Base-by-base conservation (phyloP, 2,329 filamentous ascomycete genomes). In the Trichoderma sp. region DNA sequence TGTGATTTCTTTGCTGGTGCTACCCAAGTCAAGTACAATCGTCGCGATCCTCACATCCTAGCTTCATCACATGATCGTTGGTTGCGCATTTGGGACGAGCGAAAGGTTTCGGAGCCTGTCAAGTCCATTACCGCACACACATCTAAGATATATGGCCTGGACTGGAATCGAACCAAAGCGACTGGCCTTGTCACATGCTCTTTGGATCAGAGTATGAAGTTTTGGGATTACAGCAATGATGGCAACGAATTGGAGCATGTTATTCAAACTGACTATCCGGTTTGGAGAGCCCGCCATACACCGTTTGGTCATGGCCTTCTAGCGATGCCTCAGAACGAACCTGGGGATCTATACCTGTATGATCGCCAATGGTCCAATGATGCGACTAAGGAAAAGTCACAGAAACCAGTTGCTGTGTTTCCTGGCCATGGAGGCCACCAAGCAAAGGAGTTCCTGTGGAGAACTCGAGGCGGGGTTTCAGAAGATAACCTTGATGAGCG, bases 11-110 rank as follows among this genome's bases (percentile, higher is more conserved):
- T 94, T 79, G 94, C 94, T 34, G 95, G 95, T 56, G 95, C 94
- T 12, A 97, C 95, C 1, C 95, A 98, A 80, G 95, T 98, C 74
- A 98, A 98, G 82, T 98, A 93, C 87, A 97, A 95, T 79, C 89
- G 95, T 30, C 93, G 95, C 79, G 90, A 97, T 77, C 87, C 92
- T n/a, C 90, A 96, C 78, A 90, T 97, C 32, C 85, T 98, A 62
- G 95, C 95, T 24, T 97, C 95, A 34, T 94, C 95, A 12, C 95
- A 98, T 82, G 94, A 97, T 81, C 90, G 91, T 63, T 94, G 90
- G 83, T 85, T 98, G 57, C 92, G 93, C 73, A 93, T 98, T 66
- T 98, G 95, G 95, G 95, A 98, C 80, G 91, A 93, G 78, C 88
- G 95, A 63, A 93, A 92, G 78, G 90, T 94, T 1, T 91, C 92